Percentiles rank a stretch among this genome's conserved stretches.
Conservation (phyloP, 306 rosid species). For the Alnus rubra region DNA sequence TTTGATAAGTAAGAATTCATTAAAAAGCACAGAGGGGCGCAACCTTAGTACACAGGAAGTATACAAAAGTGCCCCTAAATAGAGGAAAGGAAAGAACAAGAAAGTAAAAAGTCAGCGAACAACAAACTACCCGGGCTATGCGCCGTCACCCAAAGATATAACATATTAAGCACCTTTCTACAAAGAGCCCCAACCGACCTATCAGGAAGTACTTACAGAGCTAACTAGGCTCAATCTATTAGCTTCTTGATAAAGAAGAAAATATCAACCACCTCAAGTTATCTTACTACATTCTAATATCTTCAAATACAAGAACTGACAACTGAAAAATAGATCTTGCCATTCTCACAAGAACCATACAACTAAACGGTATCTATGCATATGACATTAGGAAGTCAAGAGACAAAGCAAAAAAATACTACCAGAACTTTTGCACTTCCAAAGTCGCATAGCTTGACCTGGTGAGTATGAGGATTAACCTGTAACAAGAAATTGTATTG, state of each 20-base stretch:
- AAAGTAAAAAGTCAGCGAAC: too few species aligned
- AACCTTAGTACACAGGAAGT: too few species aligned
- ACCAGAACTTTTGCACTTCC: conserved; percentile 90
- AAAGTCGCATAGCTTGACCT: conserved; percentile 66
- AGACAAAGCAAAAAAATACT: conserved; percentile 30
- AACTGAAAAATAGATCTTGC: neutral
- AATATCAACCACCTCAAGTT: neutral
- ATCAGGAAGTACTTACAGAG: too few species aligned
- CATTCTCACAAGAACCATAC: neutral
- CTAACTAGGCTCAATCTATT: neutral
- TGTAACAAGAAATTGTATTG: conserved; percentile 28
- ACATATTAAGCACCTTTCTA: too few species aligned
- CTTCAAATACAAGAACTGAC: neutral
- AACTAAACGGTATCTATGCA: neutral
- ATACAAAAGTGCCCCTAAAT: too few species aligned
- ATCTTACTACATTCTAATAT: neutral
- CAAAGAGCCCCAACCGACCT: too few species aligned
- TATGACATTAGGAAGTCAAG: neutral
- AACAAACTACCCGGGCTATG: too few species aligned
- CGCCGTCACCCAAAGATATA: too few species aligned
- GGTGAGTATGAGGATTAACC: conserved; percentile 78
- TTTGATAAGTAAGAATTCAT: too few species aligned
- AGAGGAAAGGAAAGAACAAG: too few species aligned
- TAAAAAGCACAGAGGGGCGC: too few species aligned
- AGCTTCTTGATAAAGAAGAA: neutral